Evolutionary conservation across 1,139 yeast species (phyloP).

Genomic region (Taphrina pruni): DNA sequence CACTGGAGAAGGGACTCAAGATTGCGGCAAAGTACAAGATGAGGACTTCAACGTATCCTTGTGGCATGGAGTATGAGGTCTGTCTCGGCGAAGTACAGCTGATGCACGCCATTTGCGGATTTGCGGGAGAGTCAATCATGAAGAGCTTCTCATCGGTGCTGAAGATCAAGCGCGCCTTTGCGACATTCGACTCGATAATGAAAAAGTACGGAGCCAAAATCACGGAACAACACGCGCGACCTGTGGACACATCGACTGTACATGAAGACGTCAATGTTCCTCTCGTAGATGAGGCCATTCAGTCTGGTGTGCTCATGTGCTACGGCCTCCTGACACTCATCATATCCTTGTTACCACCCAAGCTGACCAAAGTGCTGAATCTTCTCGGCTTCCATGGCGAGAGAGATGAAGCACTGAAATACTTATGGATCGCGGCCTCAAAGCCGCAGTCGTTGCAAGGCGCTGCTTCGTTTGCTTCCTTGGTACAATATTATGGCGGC

Average conservation of each 20-base stretch:
- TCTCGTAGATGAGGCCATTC: constrained; percentile 39
- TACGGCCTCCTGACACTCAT: constrained; percentile 61
- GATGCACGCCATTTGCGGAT: constrained; percentile 38
- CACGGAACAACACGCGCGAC: constrained; percentile 13
- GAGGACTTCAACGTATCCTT: constrained; percentile 32
- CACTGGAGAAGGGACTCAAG: constrained; percentile 67
- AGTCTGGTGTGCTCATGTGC: constrained; percentile 31
- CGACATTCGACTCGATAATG: constrained; percentile 32
- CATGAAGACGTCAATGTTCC: constrained; percentile 32
- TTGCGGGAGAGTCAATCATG: constrained; percentile 40
- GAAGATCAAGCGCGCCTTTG: constrained; percentile 34
- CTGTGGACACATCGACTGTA: not conserved
- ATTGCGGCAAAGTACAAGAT: constrained; percentile 45
- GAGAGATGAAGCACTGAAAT: constrained; percentile 76
- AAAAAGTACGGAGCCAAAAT: constrained; percentile 39
- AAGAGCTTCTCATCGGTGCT: constrained; percentile 36
- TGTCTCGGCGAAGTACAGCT: constrained; percentile 34
- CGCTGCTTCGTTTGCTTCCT: constrained; percentile 79
- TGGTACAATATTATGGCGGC: constrained; percentile 79
- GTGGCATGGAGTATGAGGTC: constrained; percentile 37
- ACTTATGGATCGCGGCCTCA: constrained; percentile 86
- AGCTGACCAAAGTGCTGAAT: constrained; percentile 83
- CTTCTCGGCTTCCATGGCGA: constrained; percentile 91
- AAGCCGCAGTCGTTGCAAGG: constrained; percentile 83
- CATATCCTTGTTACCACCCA: constrained; percentile 86